Conservation (phyloP, 2,329 filamentous ascomycete genomes). For the Trichoderma afroharzianum region DNA sequence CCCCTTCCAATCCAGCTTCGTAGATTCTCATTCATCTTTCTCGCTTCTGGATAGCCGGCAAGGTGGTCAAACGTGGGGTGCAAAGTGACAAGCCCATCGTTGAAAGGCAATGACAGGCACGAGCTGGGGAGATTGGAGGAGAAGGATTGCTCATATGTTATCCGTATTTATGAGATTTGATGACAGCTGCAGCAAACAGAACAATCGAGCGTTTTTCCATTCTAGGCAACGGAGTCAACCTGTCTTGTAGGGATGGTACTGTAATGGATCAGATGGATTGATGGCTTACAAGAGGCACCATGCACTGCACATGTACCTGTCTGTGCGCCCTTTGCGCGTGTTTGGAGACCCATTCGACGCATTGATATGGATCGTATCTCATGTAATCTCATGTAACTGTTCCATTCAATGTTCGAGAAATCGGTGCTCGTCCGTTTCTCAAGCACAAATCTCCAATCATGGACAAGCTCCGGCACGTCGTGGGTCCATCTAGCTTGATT, state of each 20-base stretch:
- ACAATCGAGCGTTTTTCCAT: not conserved
- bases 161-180: not conserved
- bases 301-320: not conserved
- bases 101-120: not conserved
- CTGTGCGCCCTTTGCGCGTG: not conserved
- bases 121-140: not conserved
- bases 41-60: not conserved
- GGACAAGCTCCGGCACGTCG: not conserved
- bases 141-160: not conserved
- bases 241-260: too few species aligned
- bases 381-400: not conserved
- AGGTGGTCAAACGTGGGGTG: not conserved
- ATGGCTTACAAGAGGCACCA: not conserved
- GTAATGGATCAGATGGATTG: not conserved
- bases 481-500: not conserved
- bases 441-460: not conserved
- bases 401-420: conserved; percentile 4
- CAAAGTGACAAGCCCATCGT: not conserved
- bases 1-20: not conserved
- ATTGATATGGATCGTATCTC: not conserved
- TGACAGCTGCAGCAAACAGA: not conserved
- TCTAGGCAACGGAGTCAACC: not conserved
- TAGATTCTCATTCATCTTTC: not conserved
- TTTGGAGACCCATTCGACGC: not conserved
- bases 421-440: not conserved